A percentile compares a stretch with the other conserved stretches of the same genome.
These are phyloP conservation scores for Filobasidium wieringae DNA, from an alignment of 768 basidiomycete genomes.

Conservation along the genomic window DNA sequence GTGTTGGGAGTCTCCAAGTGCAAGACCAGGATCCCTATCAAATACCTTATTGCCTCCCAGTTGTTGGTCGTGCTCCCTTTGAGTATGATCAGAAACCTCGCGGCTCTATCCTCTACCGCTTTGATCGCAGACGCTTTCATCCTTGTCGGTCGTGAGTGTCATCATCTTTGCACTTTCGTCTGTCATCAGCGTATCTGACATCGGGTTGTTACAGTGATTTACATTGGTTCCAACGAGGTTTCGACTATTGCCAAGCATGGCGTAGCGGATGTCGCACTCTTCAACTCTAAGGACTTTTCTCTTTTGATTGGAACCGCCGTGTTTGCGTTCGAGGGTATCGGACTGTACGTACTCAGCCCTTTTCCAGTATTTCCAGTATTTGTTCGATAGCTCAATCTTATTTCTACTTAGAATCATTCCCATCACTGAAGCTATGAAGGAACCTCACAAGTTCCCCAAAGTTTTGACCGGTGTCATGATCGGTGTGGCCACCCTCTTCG, in stretches of 20 bases:
- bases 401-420: conserved; percentile 57
- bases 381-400: not conserved
- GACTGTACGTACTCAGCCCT: conserved; percentile 47
- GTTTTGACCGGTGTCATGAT: conserved; percentile 85
- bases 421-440: conserved; percentile 91
- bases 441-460: conserved; percentile 82
- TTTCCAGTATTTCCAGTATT: not conserved
- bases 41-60: conserved; percentile 69
- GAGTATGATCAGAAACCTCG: conserved; percentile 81
- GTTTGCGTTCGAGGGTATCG: conserved; percentile 96
- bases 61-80: conserved; percentile 78
- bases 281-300: conserved; percentile 81
- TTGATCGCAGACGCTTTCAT: conserved; percentile 93
- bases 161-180: conserved; percentile 62
- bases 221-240: conserved; percentile 59
- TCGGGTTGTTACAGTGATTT: conserved; percentile 27
- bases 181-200: too few species aligned
- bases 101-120: conserved; percentile 82
- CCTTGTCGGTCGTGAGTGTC: conserved; percentile 52
- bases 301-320: conserved; percentile 92
- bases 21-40: conserved; percentile 52
- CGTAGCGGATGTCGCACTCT: conserved; percentile 65
- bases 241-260: conserved; percentile 56
- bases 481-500: conserved; percentile 70
- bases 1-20: conserved; percentile 70